Conservation (phyloP, 768 basidiomycete genomes). For the Terana coerulea region DNA sequence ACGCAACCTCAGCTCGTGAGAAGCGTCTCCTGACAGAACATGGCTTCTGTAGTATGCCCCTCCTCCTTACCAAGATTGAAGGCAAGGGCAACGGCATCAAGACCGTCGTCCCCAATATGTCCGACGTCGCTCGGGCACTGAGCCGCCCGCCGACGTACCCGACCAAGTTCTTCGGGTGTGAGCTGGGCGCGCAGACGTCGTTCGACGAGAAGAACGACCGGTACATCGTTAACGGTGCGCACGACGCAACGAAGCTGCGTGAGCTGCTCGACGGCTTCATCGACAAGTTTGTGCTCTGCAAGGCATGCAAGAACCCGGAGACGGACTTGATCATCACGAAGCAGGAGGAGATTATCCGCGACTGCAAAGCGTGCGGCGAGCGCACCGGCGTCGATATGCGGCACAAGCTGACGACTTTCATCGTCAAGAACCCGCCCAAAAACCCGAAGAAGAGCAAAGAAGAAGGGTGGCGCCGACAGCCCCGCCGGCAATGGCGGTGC, state of each 20-base stretch:
- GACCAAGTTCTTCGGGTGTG: constrained; percentile 99
- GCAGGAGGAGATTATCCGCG: constrained; percentile 84
- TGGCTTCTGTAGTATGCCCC: constrained; percentile 78
- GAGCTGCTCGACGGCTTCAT: constrained; percentile 97
- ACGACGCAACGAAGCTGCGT: constrained; percentile 85
- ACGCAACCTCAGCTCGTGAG: background rate
- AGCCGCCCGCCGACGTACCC: constrained; percentile 94
- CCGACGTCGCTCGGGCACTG: constrained; percentile 93
- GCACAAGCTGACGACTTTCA: constrained; percentile 94
- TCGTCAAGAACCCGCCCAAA: constrained; percentile 95
- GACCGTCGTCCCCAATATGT: constrained; percentile 98
- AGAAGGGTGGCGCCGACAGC: constrained; percentile 46
- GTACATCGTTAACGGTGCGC: constrained; percentile 98
- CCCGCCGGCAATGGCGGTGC: constrained; percentile 40
- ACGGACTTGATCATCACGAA: constrained; percentile 93
- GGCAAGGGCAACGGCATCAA: constrained; percentile 99
- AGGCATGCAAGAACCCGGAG: constrained; percentile 98
- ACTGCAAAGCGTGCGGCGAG: constrained; percentile 98
- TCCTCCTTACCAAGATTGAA: constrained; percentile 93
- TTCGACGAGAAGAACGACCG: constrained; percentile 96
- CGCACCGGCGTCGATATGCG: constrained; percentile 92
- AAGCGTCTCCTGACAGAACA: constrained; percentile 10
- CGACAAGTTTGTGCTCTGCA: constrained; percentile 97
- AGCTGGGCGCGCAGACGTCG: constrained; percentile 96
- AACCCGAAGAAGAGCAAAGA: constrained; percentile 70